Evolutionary conservation across 768 basidiomycete species (phyloP).

Genomic region (Kwoniella dejecticola): DNA sequence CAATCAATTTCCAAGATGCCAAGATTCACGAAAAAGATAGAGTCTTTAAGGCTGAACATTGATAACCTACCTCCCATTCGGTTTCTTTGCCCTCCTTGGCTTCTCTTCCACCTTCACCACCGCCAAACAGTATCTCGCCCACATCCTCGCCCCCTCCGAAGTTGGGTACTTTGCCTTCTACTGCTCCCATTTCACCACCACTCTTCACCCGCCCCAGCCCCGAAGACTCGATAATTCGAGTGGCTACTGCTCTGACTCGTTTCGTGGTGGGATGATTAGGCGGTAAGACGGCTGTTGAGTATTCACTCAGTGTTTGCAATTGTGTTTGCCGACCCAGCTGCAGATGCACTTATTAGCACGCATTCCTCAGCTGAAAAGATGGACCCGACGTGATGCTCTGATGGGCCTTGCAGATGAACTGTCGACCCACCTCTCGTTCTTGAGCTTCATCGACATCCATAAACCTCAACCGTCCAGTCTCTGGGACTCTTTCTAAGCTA

Average conservation of each 20-base stretch:
- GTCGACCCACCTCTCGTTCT: slow-evolving; percentile 66
- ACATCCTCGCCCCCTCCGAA: slow-evolving; percentile 36
- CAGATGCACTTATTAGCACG: too few species aligned
- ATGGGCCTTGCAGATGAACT: too few species aligned
- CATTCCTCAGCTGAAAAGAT: too few species aligned
- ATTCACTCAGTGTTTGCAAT: slow-evolving; percentile 62
- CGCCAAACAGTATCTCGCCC: slow-evolving; percentile 42
- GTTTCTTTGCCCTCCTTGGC: slow-evolving; percentile 43
- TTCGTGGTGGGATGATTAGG: slow-evolving; percentile 66
- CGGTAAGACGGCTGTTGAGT: slow-evolving; percentile 64
- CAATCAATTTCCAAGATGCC: not conserved
- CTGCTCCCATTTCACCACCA: slow-evolving; percentile 40
- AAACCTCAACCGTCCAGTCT: slow-evolving; percentile 85
- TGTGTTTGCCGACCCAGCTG: slow-evolving; percentile 48
- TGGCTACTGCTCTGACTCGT: slow-evolving; percentile 71
- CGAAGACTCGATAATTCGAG: slow-evolving; percentile 69
- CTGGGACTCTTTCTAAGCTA: slow-evolving; percentile 80
- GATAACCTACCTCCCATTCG: slow-evolving; percentile 53
- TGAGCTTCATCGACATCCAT: slow-evolving; percentile 70
- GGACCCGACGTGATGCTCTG: too few species aligned
- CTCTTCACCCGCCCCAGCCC: slow-evolving; percentile 68
- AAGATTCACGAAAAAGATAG: too few species aligned
- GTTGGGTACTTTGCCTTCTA: slow-evolving; percentile 43
- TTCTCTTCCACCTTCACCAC: slow-evolving; percentile 24
- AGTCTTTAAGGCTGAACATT: not conserved